Conservation (phyloP, 2,329 filamentous ascomycete species). For the Alternaria sp. region DNA sequence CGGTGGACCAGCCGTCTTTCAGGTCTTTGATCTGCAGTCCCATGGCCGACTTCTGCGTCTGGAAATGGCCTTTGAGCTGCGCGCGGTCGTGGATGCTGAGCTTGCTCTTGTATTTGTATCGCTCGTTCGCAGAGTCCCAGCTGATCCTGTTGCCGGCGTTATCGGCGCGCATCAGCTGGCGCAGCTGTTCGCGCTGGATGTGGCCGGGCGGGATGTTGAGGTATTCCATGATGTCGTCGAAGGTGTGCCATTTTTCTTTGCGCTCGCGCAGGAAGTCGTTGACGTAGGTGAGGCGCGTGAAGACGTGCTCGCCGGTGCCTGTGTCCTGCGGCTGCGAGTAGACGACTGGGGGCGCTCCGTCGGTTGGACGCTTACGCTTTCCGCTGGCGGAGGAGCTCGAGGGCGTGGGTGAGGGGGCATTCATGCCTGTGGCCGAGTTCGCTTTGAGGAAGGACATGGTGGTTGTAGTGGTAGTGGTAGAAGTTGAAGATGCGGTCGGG, state of each 20-base stretch:
- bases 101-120: slow-evolving; percentile 82
- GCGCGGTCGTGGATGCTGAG: slow-evolving; percentile 81
- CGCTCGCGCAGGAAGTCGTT: slow-evolving; percentile 69
- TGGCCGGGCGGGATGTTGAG: slow-evolving; percentile 72
- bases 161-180: slow-evolving; percentile 66
- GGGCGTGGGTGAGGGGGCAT: slow-evolving; percentile 68
- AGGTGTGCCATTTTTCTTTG: slow-evolving; percentile 67
- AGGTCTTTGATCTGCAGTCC: slow-evolving; percentile 87
- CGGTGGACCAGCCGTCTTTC: slow-evolving; percentile 93
- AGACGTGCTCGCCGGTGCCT: slow-evolving; percentile 78
- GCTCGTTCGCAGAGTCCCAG: slow-evolving; percentile 65
- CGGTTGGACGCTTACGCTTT: slow-evolving; percentile 66
- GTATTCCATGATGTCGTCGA: slow-evolving; percentile 80
- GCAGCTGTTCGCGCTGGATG: slow-evolving; percentile 64
- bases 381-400: slow-evolving; percentile 47
- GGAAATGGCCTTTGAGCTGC: slow-evolving; percentile 80
- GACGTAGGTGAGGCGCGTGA: slow-evolving; percentile 87
- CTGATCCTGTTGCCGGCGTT: slow-evolving; percentile 68
- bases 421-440: slow-evolving; percentile 44
- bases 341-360: slow-evolving; percentile 56
- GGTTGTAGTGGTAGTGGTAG: slow-evolving; percentile 1
- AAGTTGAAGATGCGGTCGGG: not conserved
- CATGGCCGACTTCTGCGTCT: slow-evolving; percentile 79
- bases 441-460: slow-evolving; percentile 48
- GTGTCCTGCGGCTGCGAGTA: slow-evolving; percentile 81